Evolutionary conservation across 192 early-diverging fungal genomes (phyloP).

Genomic region (Backusella circina): DNA sequence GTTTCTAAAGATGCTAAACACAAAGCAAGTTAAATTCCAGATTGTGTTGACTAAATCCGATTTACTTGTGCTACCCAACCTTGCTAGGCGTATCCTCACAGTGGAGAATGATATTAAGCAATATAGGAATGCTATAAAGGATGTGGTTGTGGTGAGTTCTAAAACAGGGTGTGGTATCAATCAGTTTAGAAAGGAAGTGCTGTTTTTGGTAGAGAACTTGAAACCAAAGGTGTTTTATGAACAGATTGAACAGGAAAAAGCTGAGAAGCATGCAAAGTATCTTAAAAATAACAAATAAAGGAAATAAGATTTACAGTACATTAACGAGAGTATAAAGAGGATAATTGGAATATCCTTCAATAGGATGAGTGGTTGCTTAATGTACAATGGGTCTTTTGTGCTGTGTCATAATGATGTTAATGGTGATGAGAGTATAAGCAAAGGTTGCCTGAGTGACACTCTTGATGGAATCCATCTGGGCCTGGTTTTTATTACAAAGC

Average conservation of each 20-base stretch:
- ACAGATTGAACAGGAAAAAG: background rate
- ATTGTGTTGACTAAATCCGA: constrained; percentile 75
- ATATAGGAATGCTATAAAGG: constrained; percentile 36
- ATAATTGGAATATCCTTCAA: background rate
- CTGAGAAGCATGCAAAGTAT: background rate
- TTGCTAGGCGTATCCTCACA: constrained; percentile 59
- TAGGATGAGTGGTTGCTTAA: too few relatives aligned
- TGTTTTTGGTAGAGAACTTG: constrained; percentile 23
- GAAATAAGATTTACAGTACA: background rate
- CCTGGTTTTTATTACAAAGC: too few relatives aligned
- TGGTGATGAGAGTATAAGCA: too few relatives aligned
- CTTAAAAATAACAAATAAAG: constrained; percentile 1
- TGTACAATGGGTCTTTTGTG: too few relatives aligned
- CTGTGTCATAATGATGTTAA: too few relatives aligned
- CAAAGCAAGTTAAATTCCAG: constrained; percentile 42
- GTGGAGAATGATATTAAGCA: constrained; percentile 37
- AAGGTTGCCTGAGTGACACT: too few relatives aligned
- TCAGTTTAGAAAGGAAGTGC: constrained; percentile 66
- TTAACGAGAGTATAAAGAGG: background rate
- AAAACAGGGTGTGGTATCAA: constrained; percentile 56
- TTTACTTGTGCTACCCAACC: constrained; percentile 52
- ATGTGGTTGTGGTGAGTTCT: constrained; percentile 64
- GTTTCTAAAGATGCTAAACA: constrained; percentile 51
- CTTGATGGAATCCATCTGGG: too few relatives aligned
- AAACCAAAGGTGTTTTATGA: constrained; percentile 10